Evolutionary conservation across 768 basidiomycete species (phyloP).

Genomic region (Ramaria rubella): DNA sequence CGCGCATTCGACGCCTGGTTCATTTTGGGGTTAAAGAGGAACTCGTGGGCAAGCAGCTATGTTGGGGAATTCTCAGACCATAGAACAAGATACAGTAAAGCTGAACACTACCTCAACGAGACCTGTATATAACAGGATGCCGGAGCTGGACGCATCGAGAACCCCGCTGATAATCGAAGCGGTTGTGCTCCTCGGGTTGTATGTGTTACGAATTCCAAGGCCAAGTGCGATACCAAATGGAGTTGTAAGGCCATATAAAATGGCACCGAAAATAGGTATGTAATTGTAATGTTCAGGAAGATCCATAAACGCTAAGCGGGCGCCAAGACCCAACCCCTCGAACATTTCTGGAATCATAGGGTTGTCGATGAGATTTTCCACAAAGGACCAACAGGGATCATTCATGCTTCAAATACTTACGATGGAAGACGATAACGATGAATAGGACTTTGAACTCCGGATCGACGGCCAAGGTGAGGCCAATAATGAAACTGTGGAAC

Average conservation of each 20-base stretch:
- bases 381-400: background rate
- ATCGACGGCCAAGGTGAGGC: conserved; percentile 89
- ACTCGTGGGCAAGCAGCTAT: conserved; percentile 85
- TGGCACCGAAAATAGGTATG: conserved; percentile 53
- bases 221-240: conserved; percentile 87
- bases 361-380: too few relatives aligned
- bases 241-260: conserved; percentile 70
- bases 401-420: too few relatives aligned
- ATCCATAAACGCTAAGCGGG: conserved; percentile 73
- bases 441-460: conserved; percentile 78
- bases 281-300: conserved; percentile 49
- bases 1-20: conserved; percentile 55
- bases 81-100: conserved; percentile 15
- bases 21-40: conserved; percentile 86
- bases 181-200: conserved; percentile 72
- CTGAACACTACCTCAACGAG: conserved; percentile 63
- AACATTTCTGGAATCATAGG: conserved; percentile 67
- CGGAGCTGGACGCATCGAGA: conserved; percentile 78
- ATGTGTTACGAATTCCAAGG: conserved; percentile 64
- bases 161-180: conserved; percentile 80
- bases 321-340: conserved; percentile 89
- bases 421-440: conserved; percentile 86
- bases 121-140: conserved; percentile 84
- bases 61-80: too few relatives aligned
- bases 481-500: conserved; percentile 81